phyloP scores from a whole-genome alignment of 2,329 filamentous ascomycete genomes.

The Penicillium decumbens region DNA sequence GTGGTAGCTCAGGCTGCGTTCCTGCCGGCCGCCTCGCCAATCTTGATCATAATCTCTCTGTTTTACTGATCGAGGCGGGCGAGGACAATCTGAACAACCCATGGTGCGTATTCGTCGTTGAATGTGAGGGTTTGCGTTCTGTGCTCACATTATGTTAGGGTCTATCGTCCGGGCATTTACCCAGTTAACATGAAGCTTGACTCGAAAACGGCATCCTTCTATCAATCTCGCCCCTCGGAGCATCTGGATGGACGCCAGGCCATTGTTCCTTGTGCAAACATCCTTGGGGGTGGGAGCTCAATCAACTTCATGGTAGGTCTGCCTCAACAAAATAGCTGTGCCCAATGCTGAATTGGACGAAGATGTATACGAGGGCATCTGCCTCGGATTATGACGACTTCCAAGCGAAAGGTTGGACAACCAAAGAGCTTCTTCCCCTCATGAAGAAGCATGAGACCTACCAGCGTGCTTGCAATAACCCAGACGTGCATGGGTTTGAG shows the following conservation, averaged over 20 bases:
- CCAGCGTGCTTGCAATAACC: constrained; percentile 60
- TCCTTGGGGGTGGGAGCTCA: constrained; percentile 67
- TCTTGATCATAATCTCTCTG: constrained; percentile 67
- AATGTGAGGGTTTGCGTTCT: neutral
- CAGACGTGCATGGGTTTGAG: constrained; percentile 65
- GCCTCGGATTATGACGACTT: constrained; percentile 74
- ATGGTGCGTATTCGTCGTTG: constrained; percentile 41
- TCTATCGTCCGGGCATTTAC: constrained; percentile 70
- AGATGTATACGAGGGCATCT: constrained; percentile 70
- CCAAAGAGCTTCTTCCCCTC: constrained; percentile 67
- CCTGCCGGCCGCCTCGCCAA: constrained; percentile 58
- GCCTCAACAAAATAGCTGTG: neutral
- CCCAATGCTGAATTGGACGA: neutral
- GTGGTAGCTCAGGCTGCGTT: constrained; percentile 56
- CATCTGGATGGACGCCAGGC: constrained; percentile 67
- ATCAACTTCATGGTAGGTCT: constrained; percentile 68
- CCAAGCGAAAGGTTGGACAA: constrained; percentile 73
- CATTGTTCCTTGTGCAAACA: constrained; percentile 68
- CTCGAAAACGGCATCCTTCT: constrained; percentile 77
- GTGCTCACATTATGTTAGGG: constrained; percentile 41
- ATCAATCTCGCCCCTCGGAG: constrained; percentile 69
- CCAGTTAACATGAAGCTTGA: constrained; percentile 75
- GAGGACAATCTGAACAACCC: constrained; percentile 73
- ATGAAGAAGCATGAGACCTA: constrained; percentile 82
- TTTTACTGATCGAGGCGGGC: constrained; percentile 66